Evolutionary conservation across 331 rosid genomes (phyloP).

Genomic region (Rhamnella rubrinervis): DNA sequence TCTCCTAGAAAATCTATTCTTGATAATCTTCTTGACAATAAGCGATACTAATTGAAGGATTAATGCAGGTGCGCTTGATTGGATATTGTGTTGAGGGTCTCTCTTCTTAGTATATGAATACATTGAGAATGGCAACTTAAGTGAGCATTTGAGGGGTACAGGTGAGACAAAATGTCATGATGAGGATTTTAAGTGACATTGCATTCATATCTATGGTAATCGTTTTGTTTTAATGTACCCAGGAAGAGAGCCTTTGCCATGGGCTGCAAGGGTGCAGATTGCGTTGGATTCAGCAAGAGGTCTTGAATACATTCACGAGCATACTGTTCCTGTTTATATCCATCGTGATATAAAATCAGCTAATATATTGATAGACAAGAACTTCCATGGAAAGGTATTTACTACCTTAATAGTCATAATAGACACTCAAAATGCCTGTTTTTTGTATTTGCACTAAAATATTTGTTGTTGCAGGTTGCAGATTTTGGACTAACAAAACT

Average conservation of each 20-base stretch:
- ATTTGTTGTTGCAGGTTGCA: slow-evolving; percentile 63
- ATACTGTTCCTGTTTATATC: slow-evolving; percentile 93
- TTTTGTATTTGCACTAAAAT: slow-evolving; percentile 5
- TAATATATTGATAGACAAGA: slow-evolving; percentile 82
- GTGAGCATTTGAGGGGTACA: slow-evolving; percentile 88
- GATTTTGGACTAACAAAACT: slow-evolving; percentile 87
- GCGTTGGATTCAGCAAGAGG: slow-evolving; percentile 99
- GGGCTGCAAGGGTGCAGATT: slow-evolving; percentile 87
- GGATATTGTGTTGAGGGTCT: slow-evolving; percentile 85
- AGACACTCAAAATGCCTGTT: slow-evolving; percentile 15
- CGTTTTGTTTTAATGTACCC: slow-evolving; percentile 20
- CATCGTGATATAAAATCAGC: slow-evolving; percentile 98
- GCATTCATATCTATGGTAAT: slow-evolving; percentile 20
- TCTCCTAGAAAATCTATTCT: neutral
- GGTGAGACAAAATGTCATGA: slow-evolving; percentile 43
- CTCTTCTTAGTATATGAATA: slow-evolving; percentile 90
- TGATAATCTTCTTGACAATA: neutral
- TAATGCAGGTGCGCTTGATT: slow-evolving; percentile 84
- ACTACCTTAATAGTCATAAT: slow-evolving; percentile 1
- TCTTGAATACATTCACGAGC: slow-evolving; percentile 96
- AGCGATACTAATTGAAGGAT: neutral
- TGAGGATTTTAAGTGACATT: slow-evolving; percentile 18
- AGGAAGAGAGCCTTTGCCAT: slow-evolving; percentile 77
- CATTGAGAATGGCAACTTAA: slow-evolving; percentile 90
- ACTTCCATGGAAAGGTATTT: slow-evolving; percentile 79